phyloP scores from a whole-genome alignment of 805 yeast genomes.

The Teunomyces gatunensis region DNA sequence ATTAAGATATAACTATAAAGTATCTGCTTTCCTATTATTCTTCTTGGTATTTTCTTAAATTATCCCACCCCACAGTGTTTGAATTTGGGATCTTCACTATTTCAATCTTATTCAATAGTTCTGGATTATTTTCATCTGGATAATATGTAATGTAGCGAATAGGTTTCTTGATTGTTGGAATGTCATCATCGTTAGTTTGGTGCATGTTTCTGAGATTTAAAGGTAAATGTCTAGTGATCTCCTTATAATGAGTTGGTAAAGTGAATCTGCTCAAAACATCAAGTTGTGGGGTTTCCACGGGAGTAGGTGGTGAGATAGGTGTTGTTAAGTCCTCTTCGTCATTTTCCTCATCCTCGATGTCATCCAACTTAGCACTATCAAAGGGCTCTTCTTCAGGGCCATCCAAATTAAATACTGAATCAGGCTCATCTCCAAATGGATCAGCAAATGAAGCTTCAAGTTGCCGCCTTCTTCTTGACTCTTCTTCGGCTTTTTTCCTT shows the following conservation, averaged over 20 bases:
- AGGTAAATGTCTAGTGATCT: conserved; percentile 32
- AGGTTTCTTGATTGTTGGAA: conserved; percentile 29
- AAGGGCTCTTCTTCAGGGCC: conserved; percentile 6
- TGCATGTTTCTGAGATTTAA: conserved; percentile 16
- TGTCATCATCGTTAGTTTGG: conserved; percentile 8
- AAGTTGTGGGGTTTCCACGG: conserved; percentile 18
- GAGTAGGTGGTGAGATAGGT: conserved; percentile 17
- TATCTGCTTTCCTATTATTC: background rate
- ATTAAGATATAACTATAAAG: background rate
- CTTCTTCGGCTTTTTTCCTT: conserved; percentile 12
- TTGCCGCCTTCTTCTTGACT: conserved; percentile 11
- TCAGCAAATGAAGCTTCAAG: conserved; percentile 13
- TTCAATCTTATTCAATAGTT: conserved; percentile 35
- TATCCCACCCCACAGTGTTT: conserved; percentile 44
- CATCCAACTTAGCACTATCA: conserved; percentile 3
- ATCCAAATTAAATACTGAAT: conserved; percentile 5
- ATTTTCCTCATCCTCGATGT: conserved; percentile 10
- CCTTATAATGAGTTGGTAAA: conserved; percentile 31
- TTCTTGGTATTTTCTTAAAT: conserved; percentile 31
- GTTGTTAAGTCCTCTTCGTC: conserved; percentile 8
- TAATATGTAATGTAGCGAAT: conserved; percentile 28
- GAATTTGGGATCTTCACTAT: conserved; percentile 43
- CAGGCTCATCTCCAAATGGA: conserved; percentile 12
- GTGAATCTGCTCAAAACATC: conserved; percentile 28
- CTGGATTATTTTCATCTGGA: conserved; percentile 32